phyloP scores from a whole-genome alignment of 129 eudicot genomes.

The Flaveria sonorensis region DNA sequence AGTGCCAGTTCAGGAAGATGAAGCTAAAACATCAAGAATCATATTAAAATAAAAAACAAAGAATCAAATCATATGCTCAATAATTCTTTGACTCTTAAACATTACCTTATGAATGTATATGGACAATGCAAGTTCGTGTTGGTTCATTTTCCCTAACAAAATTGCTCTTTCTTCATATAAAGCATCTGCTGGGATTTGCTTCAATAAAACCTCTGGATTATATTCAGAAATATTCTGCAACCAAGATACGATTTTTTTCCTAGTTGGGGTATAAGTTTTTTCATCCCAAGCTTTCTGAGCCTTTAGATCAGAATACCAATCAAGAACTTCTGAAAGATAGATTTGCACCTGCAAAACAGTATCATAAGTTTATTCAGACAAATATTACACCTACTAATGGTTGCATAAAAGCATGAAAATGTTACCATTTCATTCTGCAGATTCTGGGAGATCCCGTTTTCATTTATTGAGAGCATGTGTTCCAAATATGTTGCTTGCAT shows the following conservation, averaged over 20 bases:
- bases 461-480: constrained; percentile 84
- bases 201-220: constrained; percentile 71
- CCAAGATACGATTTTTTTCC: constrained; percentile 87
- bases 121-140: constrained; percentile 95
- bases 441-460: constrained; percentile 78
- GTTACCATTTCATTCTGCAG: constrained; percentile 97
- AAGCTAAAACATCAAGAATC: constrained; percentile 50
- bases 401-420: constrained; percentile 7
- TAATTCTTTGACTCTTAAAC: not conserved
- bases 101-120: constrained; percentile 91
- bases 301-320: constrained; percentile 69
- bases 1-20: constrained; percentile 93
- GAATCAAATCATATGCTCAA: not conserved
- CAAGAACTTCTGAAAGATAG: constrained; percentile 94
- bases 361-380: constrained; percentile 19
- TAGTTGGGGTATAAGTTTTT: constrained; percentile 66
- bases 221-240: constrained; percentile 85
- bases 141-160: constrained; percentile 93
- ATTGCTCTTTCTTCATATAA: constrained; percentile 88
- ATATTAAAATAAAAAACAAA: constrained; percentile 2
- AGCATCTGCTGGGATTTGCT: constrained; percentile 84
- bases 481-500: constrained; percentile 93
- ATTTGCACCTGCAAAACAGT: constrained; percentile 74
- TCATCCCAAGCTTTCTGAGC: constrained; percentile 92
- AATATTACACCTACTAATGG: not conserved